phyloP scores from a whole-genome alignment of 2,329 filamentous ascomycete species.

The Chrysosporium queenslandicum region DNA sequence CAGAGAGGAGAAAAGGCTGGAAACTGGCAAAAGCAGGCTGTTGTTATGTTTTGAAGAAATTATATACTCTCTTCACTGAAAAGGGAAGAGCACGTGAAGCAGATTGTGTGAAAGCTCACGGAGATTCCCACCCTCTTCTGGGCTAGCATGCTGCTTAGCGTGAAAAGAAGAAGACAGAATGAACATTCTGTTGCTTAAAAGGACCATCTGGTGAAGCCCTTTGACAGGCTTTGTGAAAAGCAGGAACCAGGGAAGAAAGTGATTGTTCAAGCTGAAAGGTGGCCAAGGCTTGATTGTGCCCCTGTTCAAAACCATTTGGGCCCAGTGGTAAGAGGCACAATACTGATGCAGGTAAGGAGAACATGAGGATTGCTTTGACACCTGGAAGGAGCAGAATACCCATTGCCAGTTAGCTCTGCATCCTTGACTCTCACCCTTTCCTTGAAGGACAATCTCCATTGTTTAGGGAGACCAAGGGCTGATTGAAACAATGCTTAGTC shows the following conservation, averaged over 20 bases:
- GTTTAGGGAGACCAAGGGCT: not conserved
- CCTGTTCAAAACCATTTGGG: not conserved
- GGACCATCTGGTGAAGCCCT: not conserved
- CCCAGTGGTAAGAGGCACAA: not conserved
- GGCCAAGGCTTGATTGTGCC: not conserved
- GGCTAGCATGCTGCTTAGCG: not conserved
- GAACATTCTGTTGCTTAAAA: not conserved
- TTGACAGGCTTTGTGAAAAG: constrained; percentile 5
- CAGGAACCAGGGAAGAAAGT: not conserved
- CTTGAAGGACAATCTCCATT: not conserved
- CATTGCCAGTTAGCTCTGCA: not conserved
- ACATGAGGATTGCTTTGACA: not conserved
- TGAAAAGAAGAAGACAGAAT: not conserved
- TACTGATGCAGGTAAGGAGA: not conserved
- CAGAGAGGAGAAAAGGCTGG: constrained; percentile 1
- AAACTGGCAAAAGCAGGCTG: constrained; percentile 6
- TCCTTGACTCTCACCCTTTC: not conserved
- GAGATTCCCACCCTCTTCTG: constrained; percentile 1
- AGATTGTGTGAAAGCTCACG: constrained; percentile 9
- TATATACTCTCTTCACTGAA: constrained; percentile 2
- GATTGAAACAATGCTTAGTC: not conserved
- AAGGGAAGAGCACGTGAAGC: constrained; percentile 3
- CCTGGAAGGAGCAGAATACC: not conserved
- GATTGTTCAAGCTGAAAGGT: constrained; percentile 1
- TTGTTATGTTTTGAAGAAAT: constrained; percentile 1